Evolutionary conservation across 2,329 filamentous ascomycete genomes (phyloP), one percentile per base, ranked within the genome.

Genomic region (Ceratocystis variospora): DNA sequence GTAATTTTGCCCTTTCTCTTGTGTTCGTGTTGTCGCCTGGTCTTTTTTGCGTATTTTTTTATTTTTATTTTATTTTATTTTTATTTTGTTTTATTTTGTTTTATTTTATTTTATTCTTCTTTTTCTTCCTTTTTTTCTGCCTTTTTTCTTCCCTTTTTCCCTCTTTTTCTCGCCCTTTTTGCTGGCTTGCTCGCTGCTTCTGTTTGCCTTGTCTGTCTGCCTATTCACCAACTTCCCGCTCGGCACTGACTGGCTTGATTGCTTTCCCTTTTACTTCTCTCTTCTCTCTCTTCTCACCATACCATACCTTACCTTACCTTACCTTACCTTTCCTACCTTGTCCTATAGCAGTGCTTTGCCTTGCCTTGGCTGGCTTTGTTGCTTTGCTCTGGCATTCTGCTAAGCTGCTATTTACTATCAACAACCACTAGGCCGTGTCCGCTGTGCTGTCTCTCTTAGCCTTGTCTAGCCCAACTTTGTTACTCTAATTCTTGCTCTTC

Each of bases 261-360:
- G 15, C 25, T n/a, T n/a, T 25, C 44, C 22, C 17, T 55, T 68
- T 48, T 41, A 64, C 68, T 68, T 66, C 67, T 65, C 64, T 22
- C 28, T 10, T 53, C 22, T 64, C 22, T 64, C 68, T 66, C 66
- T 57, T 50, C 66, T 59, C 3, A 12, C 33, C 33, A 37, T 37
- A 41, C 33, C 22, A 25, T 25, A 25, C 22, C 22, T 2, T 25
- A 25, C 22, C 22, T 25, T 25, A 2, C 22, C 22, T 2, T 25
- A 25, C 22, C 22, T 25, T 25, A 25, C 22, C 22, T 25, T 25
- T 2, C 22, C 22, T 2, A 12, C 37, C 37, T 41, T 41, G 37
- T 1, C 37, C 37, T 41, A 41, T 41, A 41, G 37, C 8, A 12
- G 10, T 41, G 37, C 37, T 41, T 41, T 12, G 37, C 37, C 37